Percentiles rank a stretch among this genome's conserved stretches.
Evolutionary conservation across 2,329 filamentous ascomycete species (phyloP).

Genomic region (Aureobasidium pullulans): DNA sequence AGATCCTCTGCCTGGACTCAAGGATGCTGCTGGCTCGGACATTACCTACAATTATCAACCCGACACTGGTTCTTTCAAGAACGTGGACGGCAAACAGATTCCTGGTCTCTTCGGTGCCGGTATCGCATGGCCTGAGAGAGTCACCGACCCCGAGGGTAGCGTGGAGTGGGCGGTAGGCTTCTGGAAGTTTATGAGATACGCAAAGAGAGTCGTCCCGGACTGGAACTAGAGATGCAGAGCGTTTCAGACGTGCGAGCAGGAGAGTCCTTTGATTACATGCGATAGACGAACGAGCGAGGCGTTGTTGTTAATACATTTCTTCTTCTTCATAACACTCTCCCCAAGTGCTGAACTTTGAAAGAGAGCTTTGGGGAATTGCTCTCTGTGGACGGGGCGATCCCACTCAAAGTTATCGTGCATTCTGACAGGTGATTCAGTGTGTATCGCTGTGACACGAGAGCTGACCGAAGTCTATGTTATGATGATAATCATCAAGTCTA

Average conservation of each 20-base stretch:
- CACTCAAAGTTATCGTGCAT: no score
- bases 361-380: no score
- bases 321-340: not conserved
- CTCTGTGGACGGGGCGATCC: no score
- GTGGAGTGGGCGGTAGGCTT: conserved; percentile 56
- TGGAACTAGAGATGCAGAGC: conserved; percentile 34
- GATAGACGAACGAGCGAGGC: not conserved
- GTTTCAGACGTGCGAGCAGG: not conserved
- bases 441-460: no score
- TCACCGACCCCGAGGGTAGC: conserved; percentile 54
- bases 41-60: conserved; percentile 39
- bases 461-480: no score
- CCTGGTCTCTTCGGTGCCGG: conserved; percentile 53
- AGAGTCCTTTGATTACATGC: not conserved
- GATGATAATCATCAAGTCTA: no score
- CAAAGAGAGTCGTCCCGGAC: conserved; percentile 46
- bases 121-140: conserved; percentile 56
- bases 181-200: conserved; percentile 59
- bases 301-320: not conserved
- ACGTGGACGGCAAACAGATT: conserved; percentile 27
- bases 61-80: conserved; percentile 30
- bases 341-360: no score
- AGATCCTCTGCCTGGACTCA: conserved; percentile 44
- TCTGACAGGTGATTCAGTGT: no score
- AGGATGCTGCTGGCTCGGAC: conserved; percentile 24